Conservation (phyloP, 805 yeast genomes). For the Metschnikowia arizonensis region DNA sequence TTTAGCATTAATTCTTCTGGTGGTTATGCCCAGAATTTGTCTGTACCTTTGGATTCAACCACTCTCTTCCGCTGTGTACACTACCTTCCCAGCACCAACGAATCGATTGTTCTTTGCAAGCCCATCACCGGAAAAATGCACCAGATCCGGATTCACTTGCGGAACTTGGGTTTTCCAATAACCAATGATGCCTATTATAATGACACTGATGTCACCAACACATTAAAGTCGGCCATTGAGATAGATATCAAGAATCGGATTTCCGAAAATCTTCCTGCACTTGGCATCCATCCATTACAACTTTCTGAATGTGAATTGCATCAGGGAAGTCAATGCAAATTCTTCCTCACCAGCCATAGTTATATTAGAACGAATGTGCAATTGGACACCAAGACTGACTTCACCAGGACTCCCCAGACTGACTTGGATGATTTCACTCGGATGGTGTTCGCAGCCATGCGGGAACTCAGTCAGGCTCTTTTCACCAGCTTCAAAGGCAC, state of each 20-base stretch:
- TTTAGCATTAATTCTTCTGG: constrained; percentile 34
- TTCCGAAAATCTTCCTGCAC: not conserved
- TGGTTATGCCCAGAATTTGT: constrained; percentile 15
- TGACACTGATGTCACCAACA: constrained; percentile 5
- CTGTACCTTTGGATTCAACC: constrained; percentile 28
- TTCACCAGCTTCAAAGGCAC: not conserved
- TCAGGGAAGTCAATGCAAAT: too few relatives aligned
- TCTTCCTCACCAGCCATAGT: too few relatives aligned
- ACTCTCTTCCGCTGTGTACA: constrained; percentile 31
- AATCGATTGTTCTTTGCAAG: constrained; percentile 45
- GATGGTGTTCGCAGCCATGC: not conserved
- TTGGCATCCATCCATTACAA: not conserved
- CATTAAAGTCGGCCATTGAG: constrained; percentile 9
- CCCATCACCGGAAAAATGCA: constrained; percentile 55
- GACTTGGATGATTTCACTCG: not conserved
- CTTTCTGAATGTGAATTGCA: too few relatives aligned
- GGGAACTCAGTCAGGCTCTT: not conserved
- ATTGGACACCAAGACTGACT: not conserved
- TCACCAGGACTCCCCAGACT: too few relatives aligned
- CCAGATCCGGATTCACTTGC: constrained; percentile 53
- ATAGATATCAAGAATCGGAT: constrained; percentile 5
- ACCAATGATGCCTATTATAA: constrained; percentile 16
- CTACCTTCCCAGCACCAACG: constrained; percentile 25
- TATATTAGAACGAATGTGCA: not conserved
- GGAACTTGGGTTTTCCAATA: constrained; percentile 36